These are phyloP conservation scores for Annulohypoxylon truncatum DNA, from an alignment of 2,329 filamentous ascomycete species.

Conservation along the genomic window DNA sequence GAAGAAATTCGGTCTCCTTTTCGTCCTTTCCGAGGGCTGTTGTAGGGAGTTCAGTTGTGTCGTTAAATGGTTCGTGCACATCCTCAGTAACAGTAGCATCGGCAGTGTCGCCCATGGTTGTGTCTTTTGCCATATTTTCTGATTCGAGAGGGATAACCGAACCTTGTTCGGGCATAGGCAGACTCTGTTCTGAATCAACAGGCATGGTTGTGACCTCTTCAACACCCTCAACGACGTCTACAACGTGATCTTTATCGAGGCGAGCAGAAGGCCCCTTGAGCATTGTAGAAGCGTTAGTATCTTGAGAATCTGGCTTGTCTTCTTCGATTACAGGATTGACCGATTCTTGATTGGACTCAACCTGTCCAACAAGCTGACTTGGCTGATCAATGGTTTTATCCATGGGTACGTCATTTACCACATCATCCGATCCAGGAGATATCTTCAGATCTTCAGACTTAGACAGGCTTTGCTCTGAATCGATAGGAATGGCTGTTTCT, in stretches of 20 bases:
- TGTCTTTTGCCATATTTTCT: constrained; percentile 9
- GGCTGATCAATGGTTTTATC: neutral
- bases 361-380: constrained; percentile 11
- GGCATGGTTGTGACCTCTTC: neutral
- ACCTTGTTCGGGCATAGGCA: constrained; percentile 5
- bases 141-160: neutral
- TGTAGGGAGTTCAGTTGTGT: constrained; percentile 35
- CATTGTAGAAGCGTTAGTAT: neutral
- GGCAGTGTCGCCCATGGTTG: constrained; percentile 4
- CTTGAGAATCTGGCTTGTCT: constrained; percentile 6
- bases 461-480: neutral
- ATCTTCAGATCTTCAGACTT: neutral
- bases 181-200: neutral
- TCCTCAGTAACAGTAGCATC: constrained; percentile 2
- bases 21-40: constrained; percentile 52
- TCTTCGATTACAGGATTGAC: constrained; percentile 4
- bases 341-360: constrained; percentile 2
- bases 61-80: constrained; percentile 22
- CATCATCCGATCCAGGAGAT: constrained; percentile 9
- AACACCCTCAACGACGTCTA: neutral
- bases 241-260: constrained; percentile 1
- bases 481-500: neutral
- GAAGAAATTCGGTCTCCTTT: constrained; percentile 27
- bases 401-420: neutral
- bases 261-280: constrained; percentile 7